A percentile compares a stretch with the other conserved stretches of the same genome.
Conservation (phyloP, 2,329 filamentous ascomycete species). For the Talaromyces verruculosus region DNA sequence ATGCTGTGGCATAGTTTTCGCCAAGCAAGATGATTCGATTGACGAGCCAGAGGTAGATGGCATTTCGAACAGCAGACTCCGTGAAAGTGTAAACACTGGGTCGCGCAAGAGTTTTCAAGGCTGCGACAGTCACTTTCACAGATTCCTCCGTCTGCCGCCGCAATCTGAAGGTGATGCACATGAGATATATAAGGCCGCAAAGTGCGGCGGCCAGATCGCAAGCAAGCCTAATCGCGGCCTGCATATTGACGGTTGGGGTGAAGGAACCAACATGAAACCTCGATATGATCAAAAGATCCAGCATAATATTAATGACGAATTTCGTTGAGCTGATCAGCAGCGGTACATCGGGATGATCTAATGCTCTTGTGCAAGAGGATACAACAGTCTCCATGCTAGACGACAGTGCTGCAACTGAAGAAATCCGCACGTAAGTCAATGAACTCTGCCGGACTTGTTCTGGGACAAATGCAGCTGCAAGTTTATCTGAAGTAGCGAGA, state of each 20-base stretch:
- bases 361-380: conserved; percentile 59
- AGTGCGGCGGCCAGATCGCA: conserved; percentile 60
- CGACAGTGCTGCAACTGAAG: neutral
- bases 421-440: neutral
- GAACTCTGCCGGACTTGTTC: conserved; percentile 43
- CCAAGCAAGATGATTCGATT: conserved; percentile 64
- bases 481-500: conserved; percentile 52
- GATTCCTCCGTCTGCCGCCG: neutral
- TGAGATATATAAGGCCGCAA: conserved; percentile 61
- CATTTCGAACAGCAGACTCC: conserved; percentile 67
- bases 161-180: conserved; percentile 43
- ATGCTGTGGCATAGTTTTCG: conserved; percentile 66
- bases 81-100: conserved; percentile 57
- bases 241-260: conserved; percentile 61
- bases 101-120: neutral
- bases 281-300: conserved; percentile 67
- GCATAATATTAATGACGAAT: conserved; percentile 65
- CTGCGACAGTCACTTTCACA: neutral
- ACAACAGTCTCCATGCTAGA: conserved; percentile 65
- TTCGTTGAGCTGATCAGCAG: conserved; percentile 64
- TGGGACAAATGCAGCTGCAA: conserved; percentile 65
- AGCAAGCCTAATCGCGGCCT: conserved; percentile 62
- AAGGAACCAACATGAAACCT: conserved; percentile 59
- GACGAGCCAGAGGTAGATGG: conserved; percentile 70
- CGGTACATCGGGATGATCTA: conserved; percentile 69